Conservation (phyloP, 140 eudicot genomes). For the Anethum foeniculum region DNA sequence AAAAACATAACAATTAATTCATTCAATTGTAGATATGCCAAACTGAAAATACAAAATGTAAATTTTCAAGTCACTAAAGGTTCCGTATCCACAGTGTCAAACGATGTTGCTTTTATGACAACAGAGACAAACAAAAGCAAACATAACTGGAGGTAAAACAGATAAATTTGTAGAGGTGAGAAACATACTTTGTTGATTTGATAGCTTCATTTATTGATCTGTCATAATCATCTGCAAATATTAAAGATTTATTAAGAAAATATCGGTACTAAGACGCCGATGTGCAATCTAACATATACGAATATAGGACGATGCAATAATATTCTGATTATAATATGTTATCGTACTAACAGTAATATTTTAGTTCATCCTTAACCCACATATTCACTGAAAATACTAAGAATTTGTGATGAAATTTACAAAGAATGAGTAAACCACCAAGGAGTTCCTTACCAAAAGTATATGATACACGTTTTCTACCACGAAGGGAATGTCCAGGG, state of each 20-base stretch:
- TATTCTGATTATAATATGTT: background rate
- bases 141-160: background rate
- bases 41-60: background rate
- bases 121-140: background rate
- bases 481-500: conserved; percentile 91
- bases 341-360: background rate
- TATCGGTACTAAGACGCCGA: background rate
- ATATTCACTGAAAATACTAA: background rate
- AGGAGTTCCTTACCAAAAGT: conserved; percentile 67
- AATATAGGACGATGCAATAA: background rate
- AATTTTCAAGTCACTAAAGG: background rate
- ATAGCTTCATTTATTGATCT: conserved; percentile 91
- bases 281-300: background rate
- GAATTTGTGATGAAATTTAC: background rate
- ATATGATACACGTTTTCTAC: conserved; percentile 92
- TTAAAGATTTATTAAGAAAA: conserved; percentile 11
- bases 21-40: no score
- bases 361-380: background rate
- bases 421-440: conserved; percentile 6
- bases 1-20: no score
- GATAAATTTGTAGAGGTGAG: background rate
- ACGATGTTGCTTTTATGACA: background rate
- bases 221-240: conserved; percentile 81
- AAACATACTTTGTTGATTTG: conserved; percentile 72
- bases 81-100: background rate